These are phyloP conservation scores for Gautieria morchelliformis DNA, from an alignment of 768 basidiomycete genomes.

Conservation along the genomic window DNA sequence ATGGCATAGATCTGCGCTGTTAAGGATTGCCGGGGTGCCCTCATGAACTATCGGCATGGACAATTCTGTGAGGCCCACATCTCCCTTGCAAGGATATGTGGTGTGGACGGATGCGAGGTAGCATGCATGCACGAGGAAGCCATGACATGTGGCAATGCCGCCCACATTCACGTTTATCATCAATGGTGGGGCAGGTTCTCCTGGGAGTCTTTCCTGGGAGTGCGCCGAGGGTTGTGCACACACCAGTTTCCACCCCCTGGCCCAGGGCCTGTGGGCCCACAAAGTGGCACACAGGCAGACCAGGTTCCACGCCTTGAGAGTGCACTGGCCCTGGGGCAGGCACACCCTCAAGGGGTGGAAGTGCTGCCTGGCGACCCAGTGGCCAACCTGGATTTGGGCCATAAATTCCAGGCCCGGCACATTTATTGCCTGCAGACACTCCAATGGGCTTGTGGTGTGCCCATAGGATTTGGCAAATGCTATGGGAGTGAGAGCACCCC, in stretches of 20 bases:
- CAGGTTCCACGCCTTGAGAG: too few species aligned
- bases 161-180: slow-evolving; percentile 8
- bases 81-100: slow-evolving; percentile 11
- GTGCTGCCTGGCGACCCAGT: not conserved
- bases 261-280: too few species aligned
- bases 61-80: slow-evolving; percentile 21
- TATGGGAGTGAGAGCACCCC: too few species aligned
- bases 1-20: slow-evolving; percentile 20
- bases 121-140: slow-evolving; percentile 1
- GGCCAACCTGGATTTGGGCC: not conserved
- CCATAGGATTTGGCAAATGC: slow-evolving; percentile 15
- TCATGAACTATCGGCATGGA: slow-evolving; percentile 22
- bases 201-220: not conserved
- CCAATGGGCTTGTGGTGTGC: slow-evolving; percentile 15
- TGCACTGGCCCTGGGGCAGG: too few species aligned
- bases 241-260: not conserved
- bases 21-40: slow-evolving; percentile 13
- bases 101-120: slow-evolving; percentile 16
- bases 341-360: not conserved
- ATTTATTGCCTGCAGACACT: slow-evolving; percentile 14
- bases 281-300: too few species aligned
- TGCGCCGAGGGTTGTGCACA: not conserved
- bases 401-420: slow-evolving; percentile 10
- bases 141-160: slow-evolving; percentile 14
- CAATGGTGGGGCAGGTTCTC: not conserved